Evolutionary conservation across 495 filamentous ascomycete species (phyloP), one percentile per base, ranked within the genome.

Genomic region (Penicillium diatomitis): DNA sequence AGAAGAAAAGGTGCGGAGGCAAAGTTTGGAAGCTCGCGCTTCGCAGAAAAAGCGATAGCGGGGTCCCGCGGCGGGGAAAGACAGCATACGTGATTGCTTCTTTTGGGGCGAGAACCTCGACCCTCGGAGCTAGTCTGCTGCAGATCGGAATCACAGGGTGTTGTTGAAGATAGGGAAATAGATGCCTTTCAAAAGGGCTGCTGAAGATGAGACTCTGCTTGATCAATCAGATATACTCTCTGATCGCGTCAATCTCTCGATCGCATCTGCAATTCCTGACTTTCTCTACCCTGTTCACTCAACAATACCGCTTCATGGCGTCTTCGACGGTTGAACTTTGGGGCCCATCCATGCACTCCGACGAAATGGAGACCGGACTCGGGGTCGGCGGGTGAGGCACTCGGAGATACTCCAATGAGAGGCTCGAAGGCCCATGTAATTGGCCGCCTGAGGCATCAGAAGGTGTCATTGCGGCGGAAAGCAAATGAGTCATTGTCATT

Each of bases 11-110:
- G 48, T 45, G 50, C 49, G 56, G 50, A 60, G 49, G 52, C 48
- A 47, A 51, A 55, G 52, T 60, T 51, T 61, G 49, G 52, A 52
- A 53, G 49, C 55, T 53, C 51, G 54, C 54, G 48, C 60, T 37
- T 56, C 50, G 34, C 58, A 46, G 47, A 46, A 55, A 52, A 56
- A 55, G 48, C 48, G 47, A 56, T 58, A 60, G 69, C 67, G 69
- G 67, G 69, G 67, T 66, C 66, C 47, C 48, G 55, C 46, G 56
- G 65, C 64, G 69, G 65, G 65, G 65, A 64, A 54, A 47, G 58
- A 53, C 49, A 57, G 60, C 62, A 67, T 72, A 52, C 49, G 51
- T 55, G 60, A 56, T 59, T 57, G 57, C 53, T 57, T 55, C 53
- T 61, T 62, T 57, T 55, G 61, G 58, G 44, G 50, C 50, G 53